Percentiles rank a stretch among this genome's conserved stretches.
phyloP scores from a whole-genome alignment of 345 rosid species.

The Aurinia saxatilis region DNA sequence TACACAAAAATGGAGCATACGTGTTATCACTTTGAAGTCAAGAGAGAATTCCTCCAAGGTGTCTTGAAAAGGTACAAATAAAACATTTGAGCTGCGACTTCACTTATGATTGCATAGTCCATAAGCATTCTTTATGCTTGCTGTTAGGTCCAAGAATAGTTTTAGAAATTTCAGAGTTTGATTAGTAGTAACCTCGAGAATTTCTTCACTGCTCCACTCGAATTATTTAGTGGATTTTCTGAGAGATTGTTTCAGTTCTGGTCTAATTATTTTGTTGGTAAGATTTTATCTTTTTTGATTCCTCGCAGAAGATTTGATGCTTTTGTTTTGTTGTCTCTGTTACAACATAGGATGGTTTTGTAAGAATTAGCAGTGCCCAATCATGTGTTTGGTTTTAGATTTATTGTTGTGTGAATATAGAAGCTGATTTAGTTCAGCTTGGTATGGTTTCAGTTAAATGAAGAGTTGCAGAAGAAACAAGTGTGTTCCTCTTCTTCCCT shows the following conservation, averaged over 20 bases:
- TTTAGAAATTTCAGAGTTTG: too few relatives aligned
- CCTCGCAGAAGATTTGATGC: slow-evolving; percentile 8
- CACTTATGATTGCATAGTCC: slow-evolving; percentile 1
- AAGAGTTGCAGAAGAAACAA: slow-evolving; percentile 72
- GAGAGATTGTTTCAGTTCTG: background rate
- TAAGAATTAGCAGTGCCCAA: too few relatives aligned
- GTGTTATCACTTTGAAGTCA: slow-evolving; percentile 97
- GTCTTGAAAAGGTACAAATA: slow-evolving; percentile 74
- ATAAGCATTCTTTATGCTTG: background rate
- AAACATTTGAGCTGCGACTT: background rate
- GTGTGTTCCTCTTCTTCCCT: slow-evolving; percentile 33
- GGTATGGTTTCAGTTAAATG: too few relatives aligned
- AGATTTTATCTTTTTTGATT: background rate
- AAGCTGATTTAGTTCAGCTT: too few relatives aligned
- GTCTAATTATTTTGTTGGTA: background rate
- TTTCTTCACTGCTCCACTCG: background rate
- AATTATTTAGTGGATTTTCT: slow-evolving; percentile 2
- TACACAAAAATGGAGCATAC: slow-evolving; percentile 93
- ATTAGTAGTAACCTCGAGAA: too few relatives aligned
- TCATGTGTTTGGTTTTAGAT: too few relatives aligned
- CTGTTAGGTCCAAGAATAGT: background rate
- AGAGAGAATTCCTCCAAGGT: slow-evolving; percentile 75
- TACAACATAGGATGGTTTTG: too few relatives aligned
- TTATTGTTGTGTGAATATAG: too few relatives aligned
- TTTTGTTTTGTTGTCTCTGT: too few relatives aligned